These are phyloP conservation scores for Beauveria rudraprayagi DNA, from an alignment of 2,329 filamentous ascomycete species.

Conservation along the genomic window DNA sequence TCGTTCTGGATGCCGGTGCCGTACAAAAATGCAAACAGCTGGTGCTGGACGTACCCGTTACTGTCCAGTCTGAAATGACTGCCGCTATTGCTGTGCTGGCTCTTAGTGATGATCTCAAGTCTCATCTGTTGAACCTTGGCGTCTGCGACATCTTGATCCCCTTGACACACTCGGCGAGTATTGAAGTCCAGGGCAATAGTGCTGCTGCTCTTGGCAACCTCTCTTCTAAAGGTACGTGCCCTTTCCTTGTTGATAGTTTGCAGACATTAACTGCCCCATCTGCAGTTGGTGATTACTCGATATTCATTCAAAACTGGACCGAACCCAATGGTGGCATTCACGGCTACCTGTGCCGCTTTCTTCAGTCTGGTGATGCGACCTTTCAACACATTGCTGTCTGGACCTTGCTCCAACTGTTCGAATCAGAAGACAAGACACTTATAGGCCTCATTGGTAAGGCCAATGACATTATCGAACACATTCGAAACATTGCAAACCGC, in stretches of 20 bases:
- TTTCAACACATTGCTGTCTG: conserved; percentile 99
- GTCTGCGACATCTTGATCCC: conserved; percentile 97
- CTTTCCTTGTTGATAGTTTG: background rate
- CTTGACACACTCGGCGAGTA: conserved; percentile 87
- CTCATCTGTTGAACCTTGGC: conserved; percentile 79
- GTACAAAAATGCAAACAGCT: conserved; percentile 98
- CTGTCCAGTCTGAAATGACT: conserved; percentile 98
- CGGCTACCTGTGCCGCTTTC: conserved; percentile 86
- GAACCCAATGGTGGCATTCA: conserved; percentile 91
- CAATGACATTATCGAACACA: conserved; percentile 85
- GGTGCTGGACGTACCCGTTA: conserved; percentile 84
- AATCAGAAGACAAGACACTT: conserved; percentile 88
- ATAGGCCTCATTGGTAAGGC: conserved; percentile 83
- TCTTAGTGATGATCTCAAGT: conserved; percentile 90
- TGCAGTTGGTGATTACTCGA: conserved; percentile 87
- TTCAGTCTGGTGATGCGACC: conserved; percentile 88
- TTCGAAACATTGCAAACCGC: conserved; percentile 82
- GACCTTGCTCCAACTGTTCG: conserved; percentile 90
- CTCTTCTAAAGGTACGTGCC: conserved; percentile 77
- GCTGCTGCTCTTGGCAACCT: conserved; percentile 91
- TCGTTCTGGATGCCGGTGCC: conserved; percentile 93
- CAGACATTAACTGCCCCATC: conserved; percentile 10
- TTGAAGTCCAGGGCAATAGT: conserved; percentile 97
- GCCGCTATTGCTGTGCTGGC: conserved; percentile 97
- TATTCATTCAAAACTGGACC: conserved; percentile 91